Evolutionary conservation across 495 filamentous ascomycete species (phyloP), one percentile per base, ranked within the genome.

Genomic region (Penicillium waksmanii): DNA sequence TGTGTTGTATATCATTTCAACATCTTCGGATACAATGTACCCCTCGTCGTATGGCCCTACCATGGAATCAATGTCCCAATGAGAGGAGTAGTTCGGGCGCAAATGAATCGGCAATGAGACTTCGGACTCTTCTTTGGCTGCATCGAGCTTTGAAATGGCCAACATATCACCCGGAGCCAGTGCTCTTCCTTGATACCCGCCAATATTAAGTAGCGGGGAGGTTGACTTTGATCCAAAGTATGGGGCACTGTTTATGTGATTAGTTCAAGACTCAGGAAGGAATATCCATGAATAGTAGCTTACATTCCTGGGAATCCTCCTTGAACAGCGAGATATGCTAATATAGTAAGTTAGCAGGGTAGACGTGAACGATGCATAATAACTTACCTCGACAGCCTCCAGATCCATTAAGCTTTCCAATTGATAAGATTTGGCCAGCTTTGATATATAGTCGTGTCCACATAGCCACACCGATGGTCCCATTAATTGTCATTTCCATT

Each of bases 191-290:
- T 88, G 79, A 34, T 80, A 81, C 1, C 86, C 85, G n/a, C 86
- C 86, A 48, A 85, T 75, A 5, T 66, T 77, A 12, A 86, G 74
- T 50, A 80, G 72, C 6, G 85, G 83, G 21, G 78, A 78, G 1
- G 84, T 86, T 1, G 82, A 77, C 62, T 86, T 87, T 7, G 82
- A 85, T 5, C 82, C 82, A 63, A 87, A 84, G 68, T 78, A 84
- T 21, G 78, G 66, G 19, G 84, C 78, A 40, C 27, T 31, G 27
- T 31, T 6, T 4, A 31, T 31, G 27, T 31, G 27, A 31, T 31
- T 31, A 31, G 27, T 8, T 31, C 27, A 5, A 9, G 27, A 31
- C 5, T 31, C 27, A 9, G 6, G 27, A 31, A 31, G 8, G 8
- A 6, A 7, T 7, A 8, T 1, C 6, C 6, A 31, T 31, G 5